These are phyloP conservation scores for Acarospora socialis DNA, from an alignment of 2,329 filamentous ascomycete genomes.

Conservation along the genomic window DNA sequence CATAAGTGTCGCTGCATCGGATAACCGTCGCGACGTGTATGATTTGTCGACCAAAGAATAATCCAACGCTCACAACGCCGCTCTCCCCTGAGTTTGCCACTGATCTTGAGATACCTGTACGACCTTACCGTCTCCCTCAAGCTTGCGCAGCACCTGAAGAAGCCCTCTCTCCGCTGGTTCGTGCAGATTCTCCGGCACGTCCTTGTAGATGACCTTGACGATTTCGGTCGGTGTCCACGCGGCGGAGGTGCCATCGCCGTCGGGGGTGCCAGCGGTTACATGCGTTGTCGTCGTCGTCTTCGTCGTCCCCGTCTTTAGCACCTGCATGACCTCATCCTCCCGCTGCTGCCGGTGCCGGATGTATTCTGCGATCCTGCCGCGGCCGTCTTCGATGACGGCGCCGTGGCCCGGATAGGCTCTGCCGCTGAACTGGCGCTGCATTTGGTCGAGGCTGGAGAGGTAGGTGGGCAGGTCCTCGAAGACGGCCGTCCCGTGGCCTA, in stretches of 20 bases:
- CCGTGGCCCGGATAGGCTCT: constrained; percentile 83
- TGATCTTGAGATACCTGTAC: constrained; percentile 15
- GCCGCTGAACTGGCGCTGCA: constrained; percentile 51
- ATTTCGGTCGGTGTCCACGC: constrained; percentile 62
- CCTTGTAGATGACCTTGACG: constrained; percentile 74
- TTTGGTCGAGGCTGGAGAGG: constrained; percentile 51
- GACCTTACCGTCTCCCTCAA: constrained; percentile 59
- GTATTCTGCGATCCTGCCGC: constrained; percentile 62
- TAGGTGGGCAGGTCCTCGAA: constrained; percentile 66
- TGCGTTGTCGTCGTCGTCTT: no score
- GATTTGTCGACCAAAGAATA: no score
- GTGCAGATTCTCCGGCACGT: constrained; percentile 63
- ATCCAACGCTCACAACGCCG: constrained; percentile 8
- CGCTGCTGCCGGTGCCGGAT: constrained; percentile 66
- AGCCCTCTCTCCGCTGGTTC: constrained; percentile 62
- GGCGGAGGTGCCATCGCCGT: constrained; percentile 16
- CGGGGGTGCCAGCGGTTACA: no score
- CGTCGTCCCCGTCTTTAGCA: constrained; percentile 33
- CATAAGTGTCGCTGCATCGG: no score
- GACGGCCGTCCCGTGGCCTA: constrained; percentile 74
- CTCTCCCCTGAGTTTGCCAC: constrained; percentile 14
- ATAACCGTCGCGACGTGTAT: no score
- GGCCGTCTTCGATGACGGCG: constrained; percentile 58
- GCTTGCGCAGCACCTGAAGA: constrained; percentile 63
- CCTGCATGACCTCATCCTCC: constrained; percentile 61